Conservation (phyloP, 2,329 filamentous ascomycete species). For the Malbranchea zuffiana region DNA sequence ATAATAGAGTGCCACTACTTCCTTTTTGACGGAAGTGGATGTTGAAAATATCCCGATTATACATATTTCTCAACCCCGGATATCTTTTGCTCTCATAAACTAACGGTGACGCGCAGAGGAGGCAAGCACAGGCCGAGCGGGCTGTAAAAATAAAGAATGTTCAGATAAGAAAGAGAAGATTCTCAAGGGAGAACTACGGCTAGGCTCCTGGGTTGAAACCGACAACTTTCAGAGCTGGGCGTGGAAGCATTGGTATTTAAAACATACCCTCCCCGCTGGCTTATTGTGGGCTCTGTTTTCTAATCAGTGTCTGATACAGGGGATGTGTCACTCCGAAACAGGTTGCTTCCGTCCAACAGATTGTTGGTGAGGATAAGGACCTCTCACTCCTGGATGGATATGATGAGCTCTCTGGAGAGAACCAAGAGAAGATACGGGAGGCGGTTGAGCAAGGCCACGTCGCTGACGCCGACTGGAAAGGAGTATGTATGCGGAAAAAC, state of each 20-base stretch:
- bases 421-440: constrained; percentile 61
- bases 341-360: constrained; percentile 51
- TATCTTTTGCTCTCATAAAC: neutral
- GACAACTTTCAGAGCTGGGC: constrained; percentile 52
- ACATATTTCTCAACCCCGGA: too few species aligned
- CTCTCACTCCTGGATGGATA: constrained; percentile 66
- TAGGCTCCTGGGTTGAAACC: constrained; percentile 61
- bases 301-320: constrained; percentile 42
- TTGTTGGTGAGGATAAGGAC: constrained; percentile 42
- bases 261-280: neutral
- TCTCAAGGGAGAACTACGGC: constrained; percentile 63
- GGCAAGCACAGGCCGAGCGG: constrained; percentile 59
- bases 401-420: constrained; percentile 59
- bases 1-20: neutral
- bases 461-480: constrained; percentile 76
- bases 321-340: constrained; percentile 75
- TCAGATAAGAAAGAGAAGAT: constrained; percentile 62
- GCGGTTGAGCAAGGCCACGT: constrained; percentile 70
- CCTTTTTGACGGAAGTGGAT: too few species aligned
- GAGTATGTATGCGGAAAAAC: constrained; percentile 46
- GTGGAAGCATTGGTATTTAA: constrained; percentile 74
- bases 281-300: constrained; percentile 1
- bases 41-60: too few species aligned
- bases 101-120: constrained; percentile 48
- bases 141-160: constrained; percentile 63